Base-by-base conservation (phyloP, 257 asterid genomes). In the Linaria vulgaris region DNA sequence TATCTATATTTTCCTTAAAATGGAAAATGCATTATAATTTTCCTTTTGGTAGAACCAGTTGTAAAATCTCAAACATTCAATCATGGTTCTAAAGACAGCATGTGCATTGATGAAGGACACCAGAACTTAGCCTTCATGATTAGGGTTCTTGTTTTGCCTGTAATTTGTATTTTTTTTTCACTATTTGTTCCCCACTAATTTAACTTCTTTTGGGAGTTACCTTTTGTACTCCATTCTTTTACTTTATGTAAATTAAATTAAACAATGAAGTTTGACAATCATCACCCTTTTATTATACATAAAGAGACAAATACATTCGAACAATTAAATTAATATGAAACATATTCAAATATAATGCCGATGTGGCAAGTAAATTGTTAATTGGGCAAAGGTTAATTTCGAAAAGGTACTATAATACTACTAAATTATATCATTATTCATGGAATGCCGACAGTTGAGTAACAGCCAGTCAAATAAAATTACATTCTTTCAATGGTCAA, bases 1-100 rank as follows among this genome's bases (percentile, higher is more conserved):
- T 19, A 31, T 57, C n/a, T n/a, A n/a, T 12, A 6, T 14, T 58
- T 7, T 38, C 0, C 49, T 13, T 48, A 61, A 46, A 23, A 10
- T 1, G 3, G 46, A 41, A 21, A 31, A 30, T 48, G 3, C 30
- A 50, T 30, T 25, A 7, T 17, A 12, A 38, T 30, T 7, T 51
- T 0, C 25, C 43, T 41, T 24, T 15, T 69, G 7, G 13, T 48
- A 57, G 57, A 70, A 15, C 44, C 63, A 66, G 63, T 71, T 14
- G 67, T 9, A 67, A 23, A 49, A 52, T 62, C 44, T 38, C 47
- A 71, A 17, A 54, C 47, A 69, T 45, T 27, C 37, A 64, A 34
- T 64, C 5, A 15, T 11, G 44, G 20, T 58, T 57, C 16, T 38
- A 68, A 74, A 56, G 77, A 37, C 21, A 51, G 58, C 77, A 67